phyloP scores from a whole-genome alignment of 148 eudicot species.

The Cornus kousa region DNA sequence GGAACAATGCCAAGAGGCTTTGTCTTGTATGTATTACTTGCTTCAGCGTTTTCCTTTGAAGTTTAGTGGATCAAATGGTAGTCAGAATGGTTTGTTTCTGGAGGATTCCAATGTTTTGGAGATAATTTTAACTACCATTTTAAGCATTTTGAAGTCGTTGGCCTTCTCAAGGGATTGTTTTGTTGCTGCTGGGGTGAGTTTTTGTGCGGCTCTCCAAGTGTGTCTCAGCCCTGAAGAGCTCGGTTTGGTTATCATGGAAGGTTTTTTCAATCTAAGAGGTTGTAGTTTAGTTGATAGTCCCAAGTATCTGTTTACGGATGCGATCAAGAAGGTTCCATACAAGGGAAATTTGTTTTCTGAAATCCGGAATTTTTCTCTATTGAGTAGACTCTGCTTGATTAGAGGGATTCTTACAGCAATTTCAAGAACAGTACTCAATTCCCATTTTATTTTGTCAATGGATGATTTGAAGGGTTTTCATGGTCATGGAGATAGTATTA shows the following conservation, averaged over 20 bases:
- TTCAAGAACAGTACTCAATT: slow-evolving; percentile 71
- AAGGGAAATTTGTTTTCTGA: slow-evolving; percentile 59
- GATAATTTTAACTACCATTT: slow-evolving; percentile 43
- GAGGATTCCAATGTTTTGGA: slow-evolving; percentile 31
- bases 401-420: slow-evolving; percentile 90
- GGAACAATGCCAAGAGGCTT: slow-evolving; percentile 97
- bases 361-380: slow-evolving; percentile 43
- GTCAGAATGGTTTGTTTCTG: background rate
- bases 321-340: slow-evolving; percentile 45
- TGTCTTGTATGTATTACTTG: slow-evolving; percentile 89
- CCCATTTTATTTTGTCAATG: slow-evolving; percentile 30
- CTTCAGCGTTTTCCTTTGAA: slow-evolving; percentile 73
- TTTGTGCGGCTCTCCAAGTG: slow-evolving; percentile 82
- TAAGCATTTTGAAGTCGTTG: slow-evolving; percentile 56
- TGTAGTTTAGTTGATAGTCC: slow-evolving; percentile 27
- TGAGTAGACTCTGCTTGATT: slow-evolving; percentile 85
- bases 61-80: slow-evolving; percentile 28
- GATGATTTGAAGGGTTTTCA: slow-evolving; percentile 15
- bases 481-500: slow-evolving; percentile 24
- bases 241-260: slow-evolving; percentile 58
- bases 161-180: slow-evolving; percentile 89
- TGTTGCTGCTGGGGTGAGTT: slow-evolving; percentile 94
- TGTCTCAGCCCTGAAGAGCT: slow-evolving; percentile 72
- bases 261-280: slow-evolving; percentile 43
- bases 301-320: slow-evolving; percentile 29